Evolutionary conservation across 495 filamentous ascomycete species (phyloP), one percentile per base, ranked within the genome.

Genomic region (Aspergillus saccharolyticus): DNA sequence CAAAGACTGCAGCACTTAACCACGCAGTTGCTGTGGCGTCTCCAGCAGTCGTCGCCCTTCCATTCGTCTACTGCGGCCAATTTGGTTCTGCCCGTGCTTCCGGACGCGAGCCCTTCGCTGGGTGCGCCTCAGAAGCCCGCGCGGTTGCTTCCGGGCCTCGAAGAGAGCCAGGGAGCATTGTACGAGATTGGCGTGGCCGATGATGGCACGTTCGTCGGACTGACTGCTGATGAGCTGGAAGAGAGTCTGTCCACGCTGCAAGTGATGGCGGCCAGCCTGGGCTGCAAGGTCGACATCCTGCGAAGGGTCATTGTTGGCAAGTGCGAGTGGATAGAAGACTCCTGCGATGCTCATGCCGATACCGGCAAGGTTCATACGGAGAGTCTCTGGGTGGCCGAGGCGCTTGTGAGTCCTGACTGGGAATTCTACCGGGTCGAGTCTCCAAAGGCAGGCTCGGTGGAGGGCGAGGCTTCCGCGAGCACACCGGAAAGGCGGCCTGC

Each of bases 111-210:
- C 5, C 68, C 77, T 2, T 71, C 82, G 49, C 67, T 86, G 24
- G 72, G 79, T 14, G 70, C 77, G 1, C 80, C 84, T 17, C 66
- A 78, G 21, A 84, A 83, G 55, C 84, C 84, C 4, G 81, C 76
- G 45, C 85, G 82, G 52, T 72, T 90, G 43, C 74, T 90, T 12
- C 87, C 91, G 4, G 90, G 94, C 1, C 78, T 98, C 3, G 92
- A 97, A 67, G 91, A 95, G 58, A 96, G 90, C 42, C 86, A 88
- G 56, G 94, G 94, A 17, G 95, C 95, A 0, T 68, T 97, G 52
- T 98, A 98, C 57, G 95, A 98, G 72, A 95, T 98, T 66, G 94
- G 94, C 0, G 91, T 98, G 19, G 86, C 91, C 5, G 94, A 98
- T 68, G 92, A 97, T 74, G 94, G 94, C 15, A 89, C 86, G 0